These are phyloP conservation scores for Colletotrichum sublineola DNA, from an alignment of 2,329 filamentous ascomycete species.

Conservation along the genomic window DNA sequence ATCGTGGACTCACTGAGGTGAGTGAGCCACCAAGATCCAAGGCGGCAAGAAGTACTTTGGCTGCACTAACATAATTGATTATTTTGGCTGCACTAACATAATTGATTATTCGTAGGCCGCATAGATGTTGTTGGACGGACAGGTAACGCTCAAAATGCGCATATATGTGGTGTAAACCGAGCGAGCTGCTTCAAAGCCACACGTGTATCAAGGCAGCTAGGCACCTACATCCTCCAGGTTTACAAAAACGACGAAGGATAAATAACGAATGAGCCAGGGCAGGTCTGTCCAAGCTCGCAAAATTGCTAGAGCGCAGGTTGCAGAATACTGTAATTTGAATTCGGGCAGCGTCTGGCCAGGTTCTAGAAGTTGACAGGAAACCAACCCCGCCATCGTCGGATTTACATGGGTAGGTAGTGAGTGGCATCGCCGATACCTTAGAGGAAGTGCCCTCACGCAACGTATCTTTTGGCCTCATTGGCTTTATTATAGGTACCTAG, in stretches of 20 bases:
- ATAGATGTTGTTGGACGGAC: background rate
- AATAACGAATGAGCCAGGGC: background rate
- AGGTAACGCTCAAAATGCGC: background rate
- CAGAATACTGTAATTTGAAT: background rate
- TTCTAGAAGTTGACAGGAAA: background rate
- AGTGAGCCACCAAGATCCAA: background rate
- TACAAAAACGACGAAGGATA: too few relatives aligned
- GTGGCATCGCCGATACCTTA: background rate
- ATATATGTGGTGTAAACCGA: background rate
- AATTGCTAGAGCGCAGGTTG: background rate
- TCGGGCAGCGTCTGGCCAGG: background rate
- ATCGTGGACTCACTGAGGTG: background rate
- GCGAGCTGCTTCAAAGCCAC: background rate
- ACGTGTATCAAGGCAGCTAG: background rate
- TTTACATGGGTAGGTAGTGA: background rate
- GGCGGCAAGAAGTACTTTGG: background rate
- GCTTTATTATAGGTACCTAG: background rate
- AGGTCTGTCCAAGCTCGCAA: background rate
- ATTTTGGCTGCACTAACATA: background rate
- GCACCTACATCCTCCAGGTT: background rate
- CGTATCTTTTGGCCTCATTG: conserved; percentile 17
- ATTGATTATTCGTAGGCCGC: too few relatives aligned
- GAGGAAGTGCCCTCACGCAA: background rate
- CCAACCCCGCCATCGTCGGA: conserved; percentile 17
- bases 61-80: background rate